Conservation (phyloP, 129 eudicot genomes). For the Ambrosia trifida region DNA sequence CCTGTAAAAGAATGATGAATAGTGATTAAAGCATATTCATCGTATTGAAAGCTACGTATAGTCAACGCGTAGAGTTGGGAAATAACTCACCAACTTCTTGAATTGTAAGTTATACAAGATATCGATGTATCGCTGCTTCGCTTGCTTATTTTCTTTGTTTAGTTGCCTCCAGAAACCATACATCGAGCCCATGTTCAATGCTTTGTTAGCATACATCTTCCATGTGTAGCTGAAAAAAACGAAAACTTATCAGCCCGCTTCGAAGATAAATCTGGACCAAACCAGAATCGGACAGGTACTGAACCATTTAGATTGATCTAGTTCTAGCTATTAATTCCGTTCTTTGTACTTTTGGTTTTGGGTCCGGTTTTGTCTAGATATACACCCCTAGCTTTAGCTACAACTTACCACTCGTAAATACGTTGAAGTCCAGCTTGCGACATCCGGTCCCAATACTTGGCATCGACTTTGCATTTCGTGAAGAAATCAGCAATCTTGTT, state of each 20-base stretch:
- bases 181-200: conserved; percentile 76
- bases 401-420: conserved; percentile 67
- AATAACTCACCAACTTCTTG: conserved; percentile 64
- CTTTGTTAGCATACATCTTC: conserved; percentile 90
- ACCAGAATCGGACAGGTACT: too few relatives aligned
- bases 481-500: conserved; percentile 80
- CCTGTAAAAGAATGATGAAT: conserved; percentile 8
- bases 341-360: not conserved
- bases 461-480: conserved; percentile 61
- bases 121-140: conserved; percentile 75
- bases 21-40: conserved; percentile 8
- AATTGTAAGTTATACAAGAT: conserved; percentile 65
- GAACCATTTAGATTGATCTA: too few relatives aligned
- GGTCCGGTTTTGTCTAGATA: not conserved
- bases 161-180: conserved; percentile 80
- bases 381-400: not conserved
- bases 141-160: conserved; percentile 73
- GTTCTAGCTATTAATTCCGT: too few relatives aligned
- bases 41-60: not conserved
- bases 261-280: not conserved
- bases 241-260: not conserved
- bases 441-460: conserved; percentile 51
- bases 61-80: not conserved
- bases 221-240: conserved; percentile 78
- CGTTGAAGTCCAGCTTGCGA: conserved; percentile 66